phyloP scores from a whole-genome alignment of 2,329 filamentous ascomycete genomes.

The Acrocalymma vagum region DNA sequence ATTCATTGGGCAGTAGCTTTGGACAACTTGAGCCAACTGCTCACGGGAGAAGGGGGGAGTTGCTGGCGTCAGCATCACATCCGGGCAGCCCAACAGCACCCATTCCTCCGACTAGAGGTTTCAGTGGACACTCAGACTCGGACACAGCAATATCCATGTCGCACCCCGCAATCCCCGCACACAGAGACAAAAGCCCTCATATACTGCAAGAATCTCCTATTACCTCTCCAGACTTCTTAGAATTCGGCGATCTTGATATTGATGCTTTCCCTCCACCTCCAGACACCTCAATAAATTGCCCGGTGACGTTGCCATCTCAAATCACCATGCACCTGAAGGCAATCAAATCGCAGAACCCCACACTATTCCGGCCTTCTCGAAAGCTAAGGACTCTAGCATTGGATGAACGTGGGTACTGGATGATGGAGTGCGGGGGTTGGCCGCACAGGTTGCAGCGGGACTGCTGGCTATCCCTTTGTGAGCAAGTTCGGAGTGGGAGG shows the following conservation, averaged over 20 bases:
- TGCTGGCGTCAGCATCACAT: no score
- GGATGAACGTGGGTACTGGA: slow-evolving; percentile 83
- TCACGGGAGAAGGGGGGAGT: no score
- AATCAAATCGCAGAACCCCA: slow-evolving; percentile 37
- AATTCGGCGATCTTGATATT: slow-evolving; percentile 31
- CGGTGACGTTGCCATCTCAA: slow-evolving; percentile 33
- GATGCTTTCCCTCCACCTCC: slow-evolving; percentile 37
- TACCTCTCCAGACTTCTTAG: no score
- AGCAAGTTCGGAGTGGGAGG: slow-evolving; percentile 66
- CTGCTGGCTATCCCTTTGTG: slow-evolving; percentile 70
- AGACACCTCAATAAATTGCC: slow-evolving; percentile 23
- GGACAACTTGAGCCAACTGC: no score
- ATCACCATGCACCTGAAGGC: slow-evolving; percentile 32
- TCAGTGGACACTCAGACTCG: no score
- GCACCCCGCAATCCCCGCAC: not conserved
- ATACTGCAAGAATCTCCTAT: no score
- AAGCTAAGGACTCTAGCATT: slow-evolving; percentile 59
- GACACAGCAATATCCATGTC: not conserved
- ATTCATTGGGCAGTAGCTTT: no score
- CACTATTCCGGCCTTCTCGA: slow-evolving; percentile 41
- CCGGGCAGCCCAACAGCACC: no score
- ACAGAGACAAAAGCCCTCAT: not conserved
- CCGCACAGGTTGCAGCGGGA: slow-evolving; percentile 54
- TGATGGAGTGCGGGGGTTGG: slow-evolving; percentile 68
- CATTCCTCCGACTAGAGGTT: no score